Conservation (phyloP, 805 yeast species). For the Ogataea pini region DNA sequence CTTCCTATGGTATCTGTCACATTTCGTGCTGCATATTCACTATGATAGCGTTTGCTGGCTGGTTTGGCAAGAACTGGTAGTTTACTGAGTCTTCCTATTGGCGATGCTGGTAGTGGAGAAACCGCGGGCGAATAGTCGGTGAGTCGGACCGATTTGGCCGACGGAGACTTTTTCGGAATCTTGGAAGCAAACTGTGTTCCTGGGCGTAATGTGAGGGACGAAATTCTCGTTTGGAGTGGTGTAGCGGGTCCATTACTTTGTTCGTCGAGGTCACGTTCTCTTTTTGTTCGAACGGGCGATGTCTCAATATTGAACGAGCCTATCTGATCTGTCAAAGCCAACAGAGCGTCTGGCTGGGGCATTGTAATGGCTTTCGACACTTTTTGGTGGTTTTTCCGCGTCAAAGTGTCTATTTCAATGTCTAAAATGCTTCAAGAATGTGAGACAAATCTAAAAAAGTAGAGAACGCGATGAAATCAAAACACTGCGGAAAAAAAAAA, state of each 20-base stretch:
- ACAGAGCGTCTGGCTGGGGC: slow-evolving; percentile 6
- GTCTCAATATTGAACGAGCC: slow-evolving; percentile 13
- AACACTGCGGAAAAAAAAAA: not conserved
- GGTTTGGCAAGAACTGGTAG: slow-evolving; percentile 18
- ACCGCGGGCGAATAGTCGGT: slow-evolving; percentile 8
- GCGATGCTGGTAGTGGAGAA: slow-evolving; percentile 1
- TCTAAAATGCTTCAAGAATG: not conserved
- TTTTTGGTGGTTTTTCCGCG: not conserved
- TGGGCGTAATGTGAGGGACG: slow-evolving; percentile 19
- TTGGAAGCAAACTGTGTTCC: slow-evolving; percentile 24
- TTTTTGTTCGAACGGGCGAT: slow-evolving; percentile 7
- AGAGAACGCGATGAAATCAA: slow-evolving; percentile 9
- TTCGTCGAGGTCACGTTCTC: slow-evolving; percentile 13
- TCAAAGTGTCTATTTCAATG: not conserved
- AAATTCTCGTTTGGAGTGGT: slow-evolving; percentile 11
- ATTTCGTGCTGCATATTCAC: slow-evolving; percentile 12
- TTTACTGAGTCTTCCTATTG: slow-evolving; percentile 11
- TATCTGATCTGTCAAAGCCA: slow-evolving; percentile 15
- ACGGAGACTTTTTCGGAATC: slow-evolving; percentile 29
- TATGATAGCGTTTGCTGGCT: slow-evolving; percentile 15
- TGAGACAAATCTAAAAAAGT: not conserved
- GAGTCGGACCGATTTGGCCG: slow-evolving; percentile 16
- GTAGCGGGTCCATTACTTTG: not conserved
- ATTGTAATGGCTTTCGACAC: not conserved
- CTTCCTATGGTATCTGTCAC: too few relatives aligned